Evolutionary conservation across 192 early-diverging fungal genomes (phyloP).

Genomic region (Phlyctochytrium bullatum): DNA sequence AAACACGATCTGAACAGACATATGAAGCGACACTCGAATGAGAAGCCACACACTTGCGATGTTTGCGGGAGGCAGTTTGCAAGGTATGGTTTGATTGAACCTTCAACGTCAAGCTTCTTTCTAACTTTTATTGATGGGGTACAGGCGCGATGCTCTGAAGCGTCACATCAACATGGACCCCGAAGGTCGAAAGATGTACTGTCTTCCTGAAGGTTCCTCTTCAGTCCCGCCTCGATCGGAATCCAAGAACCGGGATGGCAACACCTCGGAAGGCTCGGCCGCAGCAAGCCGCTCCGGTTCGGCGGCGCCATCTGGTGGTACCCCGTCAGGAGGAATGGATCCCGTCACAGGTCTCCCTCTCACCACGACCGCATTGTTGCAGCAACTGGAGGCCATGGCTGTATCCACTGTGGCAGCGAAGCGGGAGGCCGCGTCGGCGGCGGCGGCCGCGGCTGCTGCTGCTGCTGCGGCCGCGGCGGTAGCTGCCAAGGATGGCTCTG

Average conservation of each 20-base stretch:
- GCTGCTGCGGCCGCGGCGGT: not conserved
- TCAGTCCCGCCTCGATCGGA: too few relatives aligned
- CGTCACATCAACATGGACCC: constrained; percentile 28
- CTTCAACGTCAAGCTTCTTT: not conserved
- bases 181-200: constrained; percentile 21
- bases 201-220: constrained; percentile 2
- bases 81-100: constrained; percentile 2
- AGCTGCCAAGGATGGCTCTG: too few relatives aligned
- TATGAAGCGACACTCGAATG: constrained; percentile 28
- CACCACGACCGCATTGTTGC: not conserved
- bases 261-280: not conserved
- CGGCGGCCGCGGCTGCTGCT: not conserved
- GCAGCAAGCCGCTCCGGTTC: not conserved
- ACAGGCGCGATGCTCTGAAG: constrained; percentile 16
- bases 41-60: constrained; percentile 30
- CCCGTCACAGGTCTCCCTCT: too few relatives aligned
- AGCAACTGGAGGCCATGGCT: not conserved
- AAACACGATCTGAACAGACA: constrained; percentile 33
- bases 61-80: constrained; percentile 6
- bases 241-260: not conserved
- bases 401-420: not conserved
- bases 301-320: too few relatives aligned
- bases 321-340: not conserved
- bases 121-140: not conserved
- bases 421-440: not conserved